phyloP scores from a whole-genome alignment of 208 protist species.

The Naegleria lovaniensis region DNA sequence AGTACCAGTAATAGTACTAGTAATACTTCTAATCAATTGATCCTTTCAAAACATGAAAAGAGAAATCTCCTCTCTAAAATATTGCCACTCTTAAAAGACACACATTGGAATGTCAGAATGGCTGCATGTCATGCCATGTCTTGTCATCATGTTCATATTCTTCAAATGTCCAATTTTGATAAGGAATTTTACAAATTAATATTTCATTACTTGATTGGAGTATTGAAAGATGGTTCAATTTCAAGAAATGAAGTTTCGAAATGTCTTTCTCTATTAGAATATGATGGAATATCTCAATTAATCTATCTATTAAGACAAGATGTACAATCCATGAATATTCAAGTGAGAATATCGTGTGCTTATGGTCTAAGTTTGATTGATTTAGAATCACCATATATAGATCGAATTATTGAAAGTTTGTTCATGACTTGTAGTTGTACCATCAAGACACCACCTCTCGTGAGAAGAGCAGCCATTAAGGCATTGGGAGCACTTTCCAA shows the following conservation, averaged over 20 bases:
- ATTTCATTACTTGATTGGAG: neutral
- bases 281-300: neutral
- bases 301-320: slow-evolving; percentile 20
- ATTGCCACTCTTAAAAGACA: slow-evolving; percentile 8
- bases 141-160: neutral
- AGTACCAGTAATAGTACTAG: too few species aligned
- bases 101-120: slow-evolving; percentile 14
- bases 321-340: neutral
- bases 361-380: neutral
- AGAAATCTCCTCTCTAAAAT: neutral
- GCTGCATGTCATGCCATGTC: neutral
- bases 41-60: neutral
- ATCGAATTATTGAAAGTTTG: slow-evolving; percentile 1
- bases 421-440: neutral
- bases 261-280: neutral
- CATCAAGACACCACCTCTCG: neutral
- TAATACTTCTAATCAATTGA: too few species aligned
- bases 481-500: neutral
- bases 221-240: neutral
- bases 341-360: neutral
- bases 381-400: neutral
- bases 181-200: neutral
- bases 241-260: neutral
- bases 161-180: neutral
- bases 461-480: neutral